Base-by-base conservation (phyloP, 129 eudicot genomes). In the Mikania micrantha region DNA sequence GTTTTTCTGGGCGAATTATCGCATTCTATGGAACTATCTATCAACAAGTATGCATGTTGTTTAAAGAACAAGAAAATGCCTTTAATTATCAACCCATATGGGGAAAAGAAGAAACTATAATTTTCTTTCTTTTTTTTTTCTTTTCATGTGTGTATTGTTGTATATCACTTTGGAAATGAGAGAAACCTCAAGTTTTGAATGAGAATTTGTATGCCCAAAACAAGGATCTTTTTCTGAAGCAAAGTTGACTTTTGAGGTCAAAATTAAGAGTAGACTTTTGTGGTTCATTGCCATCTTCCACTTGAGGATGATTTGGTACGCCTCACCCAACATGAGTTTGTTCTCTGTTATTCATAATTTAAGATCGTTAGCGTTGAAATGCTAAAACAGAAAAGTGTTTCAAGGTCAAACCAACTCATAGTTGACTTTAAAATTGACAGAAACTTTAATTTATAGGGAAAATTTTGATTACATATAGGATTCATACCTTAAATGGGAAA, bases 321-420 rank as follows among this genome's bases (percentile, higher is more conserved):
- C 72, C 82, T 80, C 56, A 73, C 73, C 85, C 87, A 86, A 64
- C 88, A 83, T 9, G 92, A 75, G 28, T 69, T 86, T 70, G 76
- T 71, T 28, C 63, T 79, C 85, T 83, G 76, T 59, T 21, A 61
- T 42, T 60, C 34, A 68, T 72, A 50, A 56, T 59, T 56, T 42
- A 65, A 66, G 24, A 36, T 32, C 5, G 24, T 73, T 38, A 78
- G 72, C 50, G 21, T 27, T 59, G 17, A 39, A 27, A 27, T 22
- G 21, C 27, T 3, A 24, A 38, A 73, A 29, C 15, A 60, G n/a
- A 71, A 17, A 56, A 7, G 53, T 64, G 4, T 64, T 62, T 34
- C 40, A 9, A 69, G 38, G 49, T 68, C 63, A 68, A 21, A 21
- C 27, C 1, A 20, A 28, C 62, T 31, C 9, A 49, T 35, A 24